Percentiles rank a stretch among this genome's conserved stretches.
Evolutionary conservation across 1,284 basidiomycete species (phyloP).

Genomic region (Moniliophthora roreri): DNA sequence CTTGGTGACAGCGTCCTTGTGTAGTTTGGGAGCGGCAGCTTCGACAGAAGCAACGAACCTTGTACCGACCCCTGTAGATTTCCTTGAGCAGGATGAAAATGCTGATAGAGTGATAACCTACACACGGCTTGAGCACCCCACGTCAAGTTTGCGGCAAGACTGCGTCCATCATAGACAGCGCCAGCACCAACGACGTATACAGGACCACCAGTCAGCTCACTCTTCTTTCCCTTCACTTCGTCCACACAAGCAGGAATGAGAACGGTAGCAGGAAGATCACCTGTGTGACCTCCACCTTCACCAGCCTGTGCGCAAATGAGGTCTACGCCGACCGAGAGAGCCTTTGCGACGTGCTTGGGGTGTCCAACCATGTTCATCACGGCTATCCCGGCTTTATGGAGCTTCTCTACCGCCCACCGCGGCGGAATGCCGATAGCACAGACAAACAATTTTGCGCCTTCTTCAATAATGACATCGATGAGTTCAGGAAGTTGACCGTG

Average conservation of each 20-base stretch:
- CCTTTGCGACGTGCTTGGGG: slow-evolving; percentile 83
- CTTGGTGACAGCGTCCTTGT: slow-evolving; percentile 74
- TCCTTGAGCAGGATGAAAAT: slow-evolving; percentile 3
- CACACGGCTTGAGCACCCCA: slow-evolving; percentile 82
- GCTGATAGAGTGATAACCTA: slow-evolving; percentile 45
- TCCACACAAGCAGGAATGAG: slow-evolving; percentile 89
- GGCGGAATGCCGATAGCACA: slow-evolving; percentile 87
- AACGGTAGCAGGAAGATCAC: slow-evolving; percentile 57
- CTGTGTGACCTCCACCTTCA: slow-evolving; percentile 86
- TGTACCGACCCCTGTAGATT: slow-evolving; percentile 63
- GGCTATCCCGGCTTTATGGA: slow-evolving; percentile 79
- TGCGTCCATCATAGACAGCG: slow-evolving; percentile 82
- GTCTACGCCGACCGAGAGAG: slow-evolving; percentile 79
- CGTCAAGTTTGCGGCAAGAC: slow-evolving; percentile 79
- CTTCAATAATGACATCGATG: slow-evolving; percentile 85
- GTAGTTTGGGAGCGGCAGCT: slow-evolving; percentile 78
- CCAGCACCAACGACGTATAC: slow-evolving; percentile 85
- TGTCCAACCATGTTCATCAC: slow-evolving; percentile 94
- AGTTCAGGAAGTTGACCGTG: slow-evolving; percentile 77
- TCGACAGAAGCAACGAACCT: slow-evolving; percentile 85
- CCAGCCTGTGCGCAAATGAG: slow-evolving; percentile 89
- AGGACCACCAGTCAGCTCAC: slow-evolving; percentile 77
- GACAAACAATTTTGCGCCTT: slow-evolving; percentile 81
- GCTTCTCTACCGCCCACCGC: slow-evolving; percentile 69
- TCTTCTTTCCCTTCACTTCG: slow-evolving; percentile 69